Evolutionary conservation across 106 monocot genomes (phyloP), one percentile per base, ranked within the genome.

Genomic region (Dioscorea alata): DNA sequence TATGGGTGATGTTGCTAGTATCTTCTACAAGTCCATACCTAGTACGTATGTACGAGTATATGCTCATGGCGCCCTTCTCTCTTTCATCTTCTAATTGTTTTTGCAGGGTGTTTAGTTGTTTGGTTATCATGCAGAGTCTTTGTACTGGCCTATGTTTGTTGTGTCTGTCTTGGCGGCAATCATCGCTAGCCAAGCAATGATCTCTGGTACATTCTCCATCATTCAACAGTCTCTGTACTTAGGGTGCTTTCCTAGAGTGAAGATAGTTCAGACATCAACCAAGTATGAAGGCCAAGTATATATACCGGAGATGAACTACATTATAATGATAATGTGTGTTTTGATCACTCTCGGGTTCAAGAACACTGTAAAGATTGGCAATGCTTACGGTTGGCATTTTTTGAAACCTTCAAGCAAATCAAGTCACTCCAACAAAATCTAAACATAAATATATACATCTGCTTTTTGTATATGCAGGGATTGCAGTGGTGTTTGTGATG

Each of bases 261-360:
- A 92, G 69, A 83, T 92, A 24, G 50, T 92, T 32, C 88, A 92
- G 66, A 92, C 92, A 32, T 92, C 92, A 21, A 70, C 75, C 17
- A 86, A 85, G 70, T 63, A 81, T 25, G 76, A 85, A 33, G 92
- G 92, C 0, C 92, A 92, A 70, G 85, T 92, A 33, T 92, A 92
- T 34, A 85, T 92, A 42, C 92, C 92, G 0, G 92, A 92, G 66
- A 83, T 92, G 69, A 92, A 92, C 69, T 92, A 85, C 85, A 81
- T 72, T 17, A 59, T 92, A 48, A 92, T 92, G 92, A 57, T 72
- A 32, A 63, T 88, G 42, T 92, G 92, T 70, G 75, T 92, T 42
- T 78, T 85, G 56, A 76, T 88, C 42, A 88, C 92, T 18, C 28
- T 88, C 48, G 88, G 85, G 12, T 92, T 92, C 60, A 72, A 81